A percentile compares a stretch with the other conserved stretches of the same genome.
phyloP scores from a whole-genome alignment of 306 rosid species.

The Castanea mollissima region DNA sequence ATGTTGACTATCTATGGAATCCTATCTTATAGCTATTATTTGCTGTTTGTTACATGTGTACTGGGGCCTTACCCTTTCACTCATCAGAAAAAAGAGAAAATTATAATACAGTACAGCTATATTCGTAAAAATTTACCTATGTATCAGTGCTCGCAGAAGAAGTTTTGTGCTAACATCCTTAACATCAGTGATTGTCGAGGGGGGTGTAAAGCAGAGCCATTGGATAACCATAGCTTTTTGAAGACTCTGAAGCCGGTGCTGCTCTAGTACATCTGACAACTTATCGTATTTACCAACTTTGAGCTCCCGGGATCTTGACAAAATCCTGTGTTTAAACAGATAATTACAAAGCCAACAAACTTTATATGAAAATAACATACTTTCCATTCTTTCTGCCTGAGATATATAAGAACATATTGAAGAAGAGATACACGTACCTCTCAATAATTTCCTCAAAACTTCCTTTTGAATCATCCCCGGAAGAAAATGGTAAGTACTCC shows the following conservation, averaged over 20 bases:
- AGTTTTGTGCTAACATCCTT: conserved; percentile 68
- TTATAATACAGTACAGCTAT: neutral
- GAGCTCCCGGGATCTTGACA: conserved; percentile 87
- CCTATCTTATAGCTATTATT: neutral
- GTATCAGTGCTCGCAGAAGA: conserved; percentile 74
- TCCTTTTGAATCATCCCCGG: conserved; percentile 64
- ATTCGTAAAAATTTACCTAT: conserved; percentile 49
- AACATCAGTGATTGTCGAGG: conserved; percentile 75
- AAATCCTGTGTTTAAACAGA: conserved; percentile 65
- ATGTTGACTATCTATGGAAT: neutral
- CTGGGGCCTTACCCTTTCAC: neutral
- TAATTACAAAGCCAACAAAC: conserved; percentile 16
- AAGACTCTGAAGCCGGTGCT: conserved; percentile 89
- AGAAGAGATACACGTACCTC: conserved; percentile 45
- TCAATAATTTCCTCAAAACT: conserved; percentile 94
- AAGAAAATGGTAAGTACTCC: conserved; percentile 89
- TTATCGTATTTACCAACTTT: conserved; percentile 62
- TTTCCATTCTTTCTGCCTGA: neutral
- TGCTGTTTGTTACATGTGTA: neutral
- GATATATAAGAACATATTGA: conserved; percentile 9
- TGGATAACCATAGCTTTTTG: conserved; percentile 90
- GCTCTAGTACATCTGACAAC: conserved; percentile 77
- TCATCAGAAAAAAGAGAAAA: neutral
- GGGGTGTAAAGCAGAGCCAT: conserved; percentile 99
- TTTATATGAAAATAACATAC: conserved; percentile 16